Base-by-base conservation (phyloP, 352 stramenopile genomes). In the Albugo candida region DNA sequence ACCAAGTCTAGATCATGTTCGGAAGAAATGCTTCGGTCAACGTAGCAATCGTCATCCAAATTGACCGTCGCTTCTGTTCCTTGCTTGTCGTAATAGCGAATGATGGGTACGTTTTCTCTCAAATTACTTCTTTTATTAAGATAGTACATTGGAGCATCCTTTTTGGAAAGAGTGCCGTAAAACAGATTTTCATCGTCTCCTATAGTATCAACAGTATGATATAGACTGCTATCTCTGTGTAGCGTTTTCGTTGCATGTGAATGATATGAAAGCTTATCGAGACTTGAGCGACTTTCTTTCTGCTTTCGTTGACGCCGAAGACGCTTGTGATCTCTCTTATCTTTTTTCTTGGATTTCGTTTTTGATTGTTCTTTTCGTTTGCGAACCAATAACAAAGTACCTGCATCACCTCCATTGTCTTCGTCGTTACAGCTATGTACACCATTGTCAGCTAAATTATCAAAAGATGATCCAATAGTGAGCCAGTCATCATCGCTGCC, bases 101-200 rank as follows among this genome's bases (percentile, higher is more conserved):
- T 38, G 47, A 70, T 42, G 67, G 70, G 76, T 44, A 48, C 27
- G 14, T 70, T 67, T n/a, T 61, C 70, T 13, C 65, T 40, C 4
- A 84, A 12, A 17, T 65, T 69, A 0, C 62, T 56, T 21, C 56
- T 52, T n/a, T 69, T 80, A 20, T 60, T 68, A 35, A 87, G 58
- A 12, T 52, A 24, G 38, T 85, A 88, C 14, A 80, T 37, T 2
- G 75, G 78, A 35, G 68, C 64, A 17, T 88, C 71, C 16, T 79
- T 54, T n/a, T 49, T 59, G 44, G 81, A 82, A 13, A 79, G 55
- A 1, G 70, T 69, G 17, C 78, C 75, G 31, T 71, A 92, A 31
- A 84, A 61, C 0, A 38, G 37, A 44, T 92, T 92, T 1, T 88
- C 66, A 12, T 51, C 53, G 55, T 92, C 78, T 14, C 75, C 73